Percentiles rank a stretch among this genome's conserved stretches.
These are phyloP conservation scores for Hypseocharis bilobata DNA, from an alignment of 441 rosid species.

Conservation along the genomic window DNA sequence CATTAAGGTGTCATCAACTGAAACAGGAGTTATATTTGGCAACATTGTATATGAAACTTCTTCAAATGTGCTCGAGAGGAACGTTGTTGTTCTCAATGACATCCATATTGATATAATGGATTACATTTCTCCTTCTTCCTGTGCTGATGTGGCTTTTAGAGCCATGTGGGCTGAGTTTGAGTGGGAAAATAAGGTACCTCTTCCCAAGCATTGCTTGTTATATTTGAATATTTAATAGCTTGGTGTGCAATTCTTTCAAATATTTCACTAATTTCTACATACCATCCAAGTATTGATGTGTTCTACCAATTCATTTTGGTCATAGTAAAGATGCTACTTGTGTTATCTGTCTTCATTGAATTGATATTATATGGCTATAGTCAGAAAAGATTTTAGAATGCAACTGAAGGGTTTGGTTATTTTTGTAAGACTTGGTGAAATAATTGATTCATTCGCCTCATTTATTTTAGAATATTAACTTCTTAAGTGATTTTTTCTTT, in stretches of 20 bases:
- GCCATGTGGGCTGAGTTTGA: slow-evolving; percentile 98
- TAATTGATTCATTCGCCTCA: too few species aligned
- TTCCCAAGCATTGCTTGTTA: neutral
- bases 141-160: slow-evolving; percentile 72
- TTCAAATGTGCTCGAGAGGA: slow-evolving; percentile 64
- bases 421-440: neutral
- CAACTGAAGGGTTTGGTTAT: neutral
- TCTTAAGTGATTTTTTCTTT: too few species aligned
- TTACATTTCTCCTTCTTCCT: slow-evolving; percentile 79
- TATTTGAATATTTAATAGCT: too few species aligned
- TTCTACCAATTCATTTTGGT: too few species aligned
- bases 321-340: too few species aligned
- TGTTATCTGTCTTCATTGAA: too few species aligned
- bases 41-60: slow-evolving; percentile 85
- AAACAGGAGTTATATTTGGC: slow-evolving; percentile 87
- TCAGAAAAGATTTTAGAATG: neutral
- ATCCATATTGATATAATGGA: slow-evolving; percentile 95
- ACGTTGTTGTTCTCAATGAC: slow-evolving; percentile 78
- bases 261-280: too few species aligned
- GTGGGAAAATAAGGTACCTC: slow-evolving; percentile 87
- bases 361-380: neutral
- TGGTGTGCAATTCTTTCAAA: too few species aligned
- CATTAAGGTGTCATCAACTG: slow-evolving; percentile 94
- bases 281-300: too few species aligned
- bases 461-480: too few species aligned